phyloP scores from a whole-genome alignment of 306 rosid genomes.

The Mucuna pruriens region DNA sequence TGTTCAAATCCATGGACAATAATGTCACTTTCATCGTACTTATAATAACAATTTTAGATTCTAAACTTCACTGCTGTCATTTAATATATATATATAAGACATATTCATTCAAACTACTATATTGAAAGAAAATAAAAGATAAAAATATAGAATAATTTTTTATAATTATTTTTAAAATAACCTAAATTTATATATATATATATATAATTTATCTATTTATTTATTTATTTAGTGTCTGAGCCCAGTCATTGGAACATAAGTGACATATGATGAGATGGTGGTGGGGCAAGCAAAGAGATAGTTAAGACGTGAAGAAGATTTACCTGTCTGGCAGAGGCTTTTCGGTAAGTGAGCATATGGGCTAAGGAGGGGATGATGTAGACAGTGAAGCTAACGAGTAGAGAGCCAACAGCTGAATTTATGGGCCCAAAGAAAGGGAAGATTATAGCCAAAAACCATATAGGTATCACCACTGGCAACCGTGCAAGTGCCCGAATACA shows the following conservation, averaged over 20 bases:
- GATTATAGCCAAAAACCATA: conserved; percentile 91
- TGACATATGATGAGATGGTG: neutral
- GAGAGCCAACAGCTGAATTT: conserved; percentile 89
- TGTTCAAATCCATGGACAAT: too few relatives aligned
- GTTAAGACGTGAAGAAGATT: neutral
- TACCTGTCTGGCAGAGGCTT: conserved; percentile 85
- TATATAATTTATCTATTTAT: too few relatives aligned
- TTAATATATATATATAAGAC: too few relatives aligned
- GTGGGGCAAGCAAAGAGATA: neutral
- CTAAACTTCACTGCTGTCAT: too few relatives aligned
- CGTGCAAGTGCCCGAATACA: conserved; percentile 80
- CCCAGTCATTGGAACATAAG: conserved; percentile 21
- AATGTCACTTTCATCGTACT: too few relatives aligned
- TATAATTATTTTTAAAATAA: too few relatives aligned
- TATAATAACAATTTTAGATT: too few relatives aligned
- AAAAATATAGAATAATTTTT: too few relatives aligned
- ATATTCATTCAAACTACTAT: too few relatives aligned
- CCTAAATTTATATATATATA: too few relatives aligned
- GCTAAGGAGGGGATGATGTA: conserved; percentile 87
- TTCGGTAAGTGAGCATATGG: conserved; percentile 89
- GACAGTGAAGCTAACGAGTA: conserved; percentile 92
- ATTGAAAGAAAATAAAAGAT: too few relatives aligned
- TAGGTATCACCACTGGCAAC: conserved; percentile 86
- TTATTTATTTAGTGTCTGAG: too few relatives aligned
- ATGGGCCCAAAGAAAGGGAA: conserved; percentile 97